Evolutionary conservation across 495 filamentous ascomycete genomes (phyloP), one percentile per base, ranked within the genome.

Genomic region (Aspergillus saccharolyticus): DNA sequence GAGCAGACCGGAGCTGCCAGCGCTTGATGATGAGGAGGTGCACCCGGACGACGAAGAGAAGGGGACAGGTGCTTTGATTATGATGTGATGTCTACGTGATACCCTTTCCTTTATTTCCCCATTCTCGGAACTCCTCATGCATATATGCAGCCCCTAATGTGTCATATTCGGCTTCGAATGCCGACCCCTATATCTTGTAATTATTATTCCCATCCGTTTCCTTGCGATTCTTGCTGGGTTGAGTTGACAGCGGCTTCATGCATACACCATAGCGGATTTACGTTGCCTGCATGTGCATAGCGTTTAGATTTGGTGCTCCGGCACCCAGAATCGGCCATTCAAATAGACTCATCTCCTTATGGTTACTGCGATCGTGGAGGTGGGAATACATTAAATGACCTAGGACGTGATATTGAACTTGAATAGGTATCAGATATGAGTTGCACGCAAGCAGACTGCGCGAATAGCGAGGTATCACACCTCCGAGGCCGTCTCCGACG

Each of bases 121-220:
- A 19, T 53, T 57, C 54, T 54, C 50, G 43, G 9, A 28, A 9
- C 33, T 44, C 53, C 33, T 53, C 50, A 49, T 56, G 58, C 57
- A 59, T 59, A 47, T 44, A 60, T 47, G 45, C 48, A 58, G 33
- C 9, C 43, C 42, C 17, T 61, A 59, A 63, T 64, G 53, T 59
- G 33, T 53, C 44, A 61, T 54, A 47, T 46, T 22, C 42, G 17
- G 58, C 22, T 19, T 39, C 56, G 8, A 49, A 48, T 59, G 47
- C 44, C 53, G 62, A 63, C 44, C 54, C n/a, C 43, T 66, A 25
- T 44, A 39, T 52, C 56, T 71, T 73, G 65, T 74, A 72, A 70
- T 70, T 58, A 65, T 24, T 28, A 54, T 64, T 57, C 54, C 49
- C 22, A 20, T 43, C 61, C 51, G 30, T 58, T 57, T 53, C 19